phyloP scores from a whole-genome alignment of 371 early-diverging fungal species.

The Chytridiales sp. region DNA sequence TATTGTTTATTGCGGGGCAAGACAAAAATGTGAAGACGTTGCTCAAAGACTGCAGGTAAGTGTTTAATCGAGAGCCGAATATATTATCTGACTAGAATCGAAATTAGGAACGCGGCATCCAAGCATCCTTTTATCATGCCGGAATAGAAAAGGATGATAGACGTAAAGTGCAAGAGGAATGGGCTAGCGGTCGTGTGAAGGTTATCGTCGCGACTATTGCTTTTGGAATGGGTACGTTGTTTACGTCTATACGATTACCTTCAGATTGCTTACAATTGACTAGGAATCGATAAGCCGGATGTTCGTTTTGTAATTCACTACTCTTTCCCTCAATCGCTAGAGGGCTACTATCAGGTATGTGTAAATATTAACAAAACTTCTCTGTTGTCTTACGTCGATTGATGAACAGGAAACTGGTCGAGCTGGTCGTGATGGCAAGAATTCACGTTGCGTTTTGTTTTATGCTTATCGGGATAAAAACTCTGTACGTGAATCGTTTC shows the following conservation, averaged over 20 bases:
- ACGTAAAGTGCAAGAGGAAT: conserved; percentile 76
- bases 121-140: conserved; percentile 86
- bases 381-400: background rate
- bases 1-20: conserved; percentile 95
- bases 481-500: conserved; percentile 24
- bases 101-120: conserved; percentile 39
- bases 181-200: conserved; percentile 77
- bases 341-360: conserved; percentile 95
- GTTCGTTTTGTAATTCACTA: conserved; percentile 99
- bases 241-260: background rate
- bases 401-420: conserved; percentile 85
- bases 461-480: conserved; percentile 82
- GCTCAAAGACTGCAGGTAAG: conserved; percentile 58
- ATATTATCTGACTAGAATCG: background rate
- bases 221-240: conserved; percentile 84
- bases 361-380: background rate
- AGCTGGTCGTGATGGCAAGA: conserved; percentile 96
- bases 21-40: conserved; percentile 86
- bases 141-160: conserved; percentile 89
- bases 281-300: conserved; percentile 97
- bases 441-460: conserved; percentile 85
- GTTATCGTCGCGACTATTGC: conserved; percentile 99
- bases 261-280: background rate
- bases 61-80: background rate
- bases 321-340: conserved; percentile 91